Base-by-base conservation (phyloP, 768 basidiomycete species). In the Trametes villosa region DNA sequence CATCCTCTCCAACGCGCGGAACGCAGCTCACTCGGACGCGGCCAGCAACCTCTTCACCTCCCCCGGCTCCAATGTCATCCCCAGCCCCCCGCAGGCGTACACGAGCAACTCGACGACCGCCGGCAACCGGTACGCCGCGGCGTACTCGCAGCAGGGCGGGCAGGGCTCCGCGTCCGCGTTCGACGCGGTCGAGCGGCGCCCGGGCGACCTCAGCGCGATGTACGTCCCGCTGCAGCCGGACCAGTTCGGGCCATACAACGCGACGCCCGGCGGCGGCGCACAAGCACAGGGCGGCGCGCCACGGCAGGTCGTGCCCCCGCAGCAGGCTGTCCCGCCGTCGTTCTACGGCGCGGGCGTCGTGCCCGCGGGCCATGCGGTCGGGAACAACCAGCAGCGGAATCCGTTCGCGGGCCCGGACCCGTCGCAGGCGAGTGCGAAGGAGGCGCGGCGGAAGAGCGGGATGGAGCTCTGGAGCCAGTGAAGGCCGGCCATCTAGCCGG, bases 141-240 rank as follows among this genome's bases (percentile, higher is more conserved):
- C 83, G 44, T 91, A 85, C 61, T 71, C 80, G 63, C 76, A 73
- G 62, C 72, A 49, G 60, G 70, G 50, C 68, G 46, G 62, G 55
- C 75, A 78, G 50, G 64, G 73, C 18, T 51, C 73, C 15, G 71
- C 75, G 8, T 74, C 79, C 20, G 71, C 83, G 20, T 70, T 72
- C 18, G 89, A 87, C 67, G 87, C 88, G 46, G 72, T 87, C 18
- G 87, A 86, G 54, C 78, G 84, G 54, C 78, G 84, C 50, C 81
- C 87, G 55, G 74, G 83, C 27, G 88, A 90, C 50, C 84, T 89
- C 36, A 84, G 83, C 41, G 83, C 82, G 57, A 72, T 94, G 74
- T 94, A 86, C 69, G 86, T 86, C 36, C 91, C 92, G 1, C 83
- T 94, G 81, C 92, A 93, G 71, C 88, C 92, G 33, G 92, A 94